Evolutionary conservation across 2,329 filamentous ascomycete genomes (phyloP).

Genomic region (Ceratocystiopsis brevicomis): DNA sequence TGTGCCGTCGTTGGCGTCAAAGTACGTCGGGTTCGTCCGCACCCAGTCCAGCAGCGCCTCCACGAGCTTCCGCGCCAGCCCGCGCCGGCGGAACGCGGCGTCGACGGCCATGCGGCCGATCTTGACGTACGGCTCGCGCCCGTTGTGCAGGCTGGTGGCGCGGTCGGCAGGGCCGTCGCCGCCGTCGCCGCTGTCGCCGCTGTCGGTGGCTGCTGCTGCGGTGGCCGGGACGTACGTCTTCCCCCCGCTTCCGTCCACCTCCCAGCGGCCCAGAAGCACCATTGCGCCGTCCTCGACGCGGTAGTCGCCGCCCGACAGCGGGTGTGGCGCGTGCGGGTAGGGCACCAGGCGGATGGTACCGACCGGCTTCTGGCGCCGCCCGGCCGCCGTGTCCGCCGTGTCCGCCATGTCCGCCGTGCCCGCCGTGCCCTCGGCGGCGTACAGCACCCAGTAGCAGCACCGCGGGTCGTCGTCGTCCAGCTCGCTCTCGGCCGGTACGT

Average conservation of each 20-base stretch:
- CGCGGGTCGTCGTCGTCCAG: slow-evolving; percentile 63
- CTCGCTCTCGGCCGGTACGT: slow-evolving; percentile 45
- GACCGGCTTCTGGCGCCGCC: slow-evolving; percentile 29
- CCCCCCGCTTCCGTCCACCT: slow-evolving; percentile 11
- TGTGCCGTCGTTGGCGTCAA: slow-evolving; percentile 27
- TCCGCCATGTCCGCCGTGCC: too few relatives aligned
- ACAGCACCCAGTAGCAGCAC: slow-evolving; percentile 77
- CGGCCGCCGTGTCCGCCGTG: too few relatives aligned
- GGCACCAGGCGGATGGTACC: slow-evolving; percentile 37
- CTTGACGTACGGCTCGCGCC: slow-evolving; percentile 60
- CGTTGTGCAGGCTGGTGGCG: slow-evolving; percentile 34
- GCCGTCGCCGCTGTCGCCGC: slow-evolving; percentile 1
- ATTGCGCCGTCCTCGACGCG: slow-evolving; percentile 21
- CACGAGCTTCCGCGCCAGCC: slow-evolving; percentile 47
- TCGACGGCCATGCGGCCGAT: slow-evolving; percentile 60
- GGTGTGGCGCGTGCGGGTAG: slow-evolving; percentile 27
- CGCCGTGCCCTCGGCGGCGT: slow-evolving; percentile 33
- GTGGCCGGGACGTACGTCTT: slow-evolving; percentile 3
- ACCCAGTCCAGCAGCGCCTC: slow-evolving; percentile 52
- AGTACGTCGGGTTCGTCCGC: slow-evolving; percentile 35
- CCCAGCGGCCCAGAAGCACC: slow-evolving; percentile 8
- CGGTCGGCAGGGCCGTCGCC: slow-evolving; percentile 17
- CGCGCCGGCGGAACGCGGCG: slow-evolving; percentile 42
- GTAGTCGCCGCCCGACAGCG: slow-evolving; percentile 29
- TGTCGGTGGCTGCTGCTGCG: slow-evolving; percentile 8